Conservation (phyloP, 768 basidiomycete genomes). For the Lactarius akahatsu region DNA sequence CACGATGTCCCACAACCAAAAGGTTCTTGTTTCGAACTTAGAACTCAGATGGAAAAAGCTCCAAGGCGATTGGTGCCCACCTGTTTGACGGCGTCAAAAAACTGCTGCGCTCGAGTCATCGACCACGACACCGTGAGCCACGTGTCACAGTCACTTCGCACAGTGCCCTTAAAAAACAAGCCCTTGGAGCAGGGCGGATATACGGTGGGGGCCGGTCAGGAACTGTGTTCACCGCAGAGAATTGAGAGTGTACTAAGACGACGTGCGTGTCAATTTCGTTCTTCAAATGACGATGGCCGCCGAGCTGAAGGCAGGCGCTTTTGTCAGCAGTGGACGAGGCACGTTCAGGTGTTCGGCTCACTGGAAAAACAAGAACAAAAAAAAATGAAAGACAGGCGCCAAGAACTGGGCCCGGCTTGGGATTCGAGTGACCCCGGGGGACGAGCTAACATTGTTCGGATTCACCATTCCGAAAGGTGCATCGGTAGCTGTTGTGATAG, state of each 20-base stretch:
- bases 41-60: background rate
- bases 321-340: background rate
- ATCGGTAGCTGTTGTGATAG: background rate
- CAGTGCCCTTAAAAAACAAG: background rate
- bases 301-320: background rate
- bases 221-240: background rate
- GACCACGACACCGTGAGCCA: background rate
- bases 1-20: background rate
- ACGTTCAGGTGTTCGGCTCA: background rate
- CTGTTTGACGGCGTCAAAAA: conserved; percentile 1
- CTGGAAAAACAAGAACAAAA: background rate
- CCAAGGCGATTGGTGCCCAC: background rate
- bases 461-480: background rate
- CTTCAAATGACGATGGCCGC: background rate
- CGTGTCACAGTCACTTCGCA: no score
- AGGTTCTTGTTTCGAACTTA: background rate
- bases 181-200: background rate
- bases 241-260: background rate
- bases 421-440: background rate
- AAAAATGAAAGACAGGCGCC: background rate
- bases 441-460: background rate
- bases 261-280: background rate
- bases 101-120: conserved; percentile 4
- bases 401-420: background rate
- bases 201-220: background rate